Percentiles rank a stretch among this genome's conserved stretches.
Conservation (phyloP, 352 stramenopile genomes). For the Phytophthora citricola region DNA sequence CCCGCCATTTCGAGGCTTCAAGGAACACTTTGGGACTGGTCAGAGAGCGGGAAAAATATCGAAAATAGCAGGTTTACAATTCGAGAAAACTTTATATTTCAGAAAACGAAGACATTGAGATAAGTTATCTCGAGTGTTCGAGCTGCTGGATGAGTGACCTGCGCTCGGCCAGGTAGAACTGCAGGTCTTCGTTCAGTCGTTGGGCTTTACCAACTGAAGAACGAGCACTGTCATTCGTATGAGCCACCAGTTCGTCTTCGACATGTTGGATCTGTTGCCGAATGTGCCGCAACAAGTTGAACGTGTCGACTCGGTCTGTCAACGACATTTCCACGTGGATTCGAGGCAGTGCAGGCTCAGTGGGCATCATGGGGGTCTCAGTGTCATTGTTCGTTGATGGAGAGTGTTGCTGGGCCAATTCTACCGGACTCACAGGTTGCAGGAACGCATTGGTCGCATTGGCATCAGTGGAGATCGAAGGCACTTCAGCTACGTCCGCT, state of each 20-base stretch:
- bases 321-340: conserved; percentile 13
- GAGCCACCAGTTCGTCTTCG: conserved; percentile 17
- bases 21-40: conserved; percentile 13
- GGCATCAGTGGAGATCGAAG: background rate
- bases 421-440: conserved; percentile 17
- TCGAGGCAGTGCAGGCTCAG: background rate
- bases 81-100: conserved; percentile 1
- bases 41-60: conserved; percentile 18
- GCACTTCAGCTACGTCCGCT: background rate
- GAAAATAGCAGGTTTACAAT: conserved; percentile 4
- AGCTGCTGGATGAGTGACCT: conserved; percentile 31
- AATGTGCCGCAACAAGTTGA: conserved; percentile 25
- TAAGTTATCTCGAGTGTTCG: conserved; percentile 12
- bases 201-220: conserved; percentile 13
- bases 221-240: conserved; percentile 5
- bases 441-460: conserved; percentile 18
- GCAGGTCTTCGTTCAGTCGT: conserved; percentile 23
- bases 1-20: conserved; percentile 50
- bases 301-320: conserved; percentile 21
- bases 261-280: conserved; percentile 29
- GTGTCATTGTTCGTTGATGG: background rate
- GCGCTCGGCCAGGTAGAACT: conserved; percentile 31
- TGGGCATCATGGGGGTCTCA: conserved; percentile 4
- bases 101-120: conserved; percentile 1
- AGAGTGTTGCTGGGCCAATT: conserved; percentile 1